Evolutionary conservation across 2,329 filamentous ascomycete species (phyloP), one percentile per base, ranked within the genome.

Genomic region (Curvularia sp.): DNA sequence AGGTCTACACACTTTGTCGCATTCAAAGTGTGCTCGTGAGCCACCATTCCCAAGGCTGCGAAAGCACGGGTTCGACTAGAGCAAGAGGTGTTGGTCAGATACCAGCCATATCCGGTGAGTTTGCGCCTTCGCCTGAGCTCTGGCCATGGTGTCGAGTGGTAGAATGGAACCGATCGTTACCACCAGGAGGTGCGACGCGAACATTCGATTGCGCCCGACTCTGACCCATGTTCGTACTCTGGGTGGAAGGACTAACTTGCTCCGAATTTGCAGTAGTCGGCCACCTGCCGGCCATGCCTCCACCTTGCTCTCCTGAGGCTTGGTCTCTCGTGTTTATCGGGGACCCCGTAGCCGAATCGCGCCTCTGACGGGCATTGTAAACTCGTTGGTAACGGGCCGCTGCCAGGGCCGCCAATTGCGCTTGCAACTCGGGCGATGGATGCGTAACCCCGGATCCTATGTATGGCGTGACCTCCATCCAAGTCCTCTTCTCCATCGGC

Each of bases 361-460:
- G 32, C 13, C 15, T 7, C 50, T 19, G 18, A 4, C 25, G 21
- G 8, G n/a, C 13, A 9, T 2, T n/a, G 18, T 30, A 32, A 3
- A 8, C 1, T 18, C 32, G 27, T 1, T 3, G 27, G 10, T 32
- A 47, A 18, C 43, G 27, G n/a, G 28, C 18, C 27, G 18, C n/a
- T 6, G 34, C 13, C 18, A n/a, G 12, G 1, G 5, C 12, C 15
- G 13, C 9, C 19, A 42, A 19, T 1, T 43, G 13, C n/a, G 6
- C 27, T 12, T 49, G 53, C 18, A 32, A 9, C 27, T 27, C 51
- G 6, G 18, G 30, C n/a, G 46, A 13, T 6, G 56, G 52, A 53
- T 53, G 49, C 7, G 13, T 27, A 10, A 54, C 19, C 1, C 55
- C 49, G 5, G 50, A 19, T 6, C 27, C 34, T 10, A 32, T 9